These are phyloP conservation scores for Aureobasidium sp. DNA, from an alignment of 2,329 filamentous ascomycete species.

Conservation along the genomic window DNA sequence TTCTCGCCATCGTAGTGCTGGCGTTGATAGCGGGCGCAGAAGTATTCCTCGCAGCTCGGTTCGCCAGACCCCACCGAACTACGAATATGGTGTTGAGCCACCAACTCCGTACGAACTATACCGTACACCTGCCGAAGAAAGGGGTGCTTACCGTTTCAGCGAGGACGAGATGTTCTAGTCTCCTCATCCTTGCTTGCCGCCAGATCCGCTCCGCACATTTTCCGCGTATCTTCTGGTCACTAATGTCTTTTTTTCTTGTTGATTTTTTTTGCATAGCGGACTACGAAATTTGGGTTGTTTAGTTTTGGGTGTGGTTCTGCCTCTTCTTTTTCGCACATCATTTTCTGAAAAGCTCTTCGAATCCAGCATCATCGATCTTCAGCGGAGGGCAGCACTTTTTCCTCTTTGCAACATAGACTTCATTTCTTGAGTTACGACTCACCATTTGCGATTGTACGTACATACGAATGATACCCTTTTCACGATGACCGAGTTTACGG, in stretches of 20 bases:
- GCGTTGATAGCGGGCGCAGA: background rate
- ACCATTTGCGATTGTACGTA: background rate
- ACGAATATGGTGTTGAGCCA: constrained; percentile 15
- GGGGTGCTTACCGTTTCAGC: constrained; percentile 19
- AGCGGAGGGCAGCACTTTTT: background rate
- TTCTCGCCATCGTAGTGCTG: background rate
- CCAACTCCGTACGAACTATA: constrained; percentile 25
- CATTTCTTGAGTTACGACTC: background rate
- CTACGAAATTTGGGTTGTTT: background rate
- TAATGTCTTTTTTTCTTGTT: constrained; percentile 3
- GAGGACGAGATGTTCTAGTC: constrained; percentile 24
- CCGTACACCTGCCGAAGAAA: constrained; percentile 25
- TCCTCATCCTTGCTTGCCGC: background rate
- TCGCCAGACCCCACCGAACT: background rate
- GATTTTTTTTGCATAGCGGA: constrained; percentile 13
- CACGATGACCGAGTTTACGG: background rate
- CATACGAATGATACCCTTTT: constrained; percentile 8
- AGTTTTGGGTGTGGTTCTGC: background rate
- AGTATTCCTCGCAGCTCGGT: constrained; percentile 7
- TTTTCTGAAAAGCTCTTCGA: background rate
- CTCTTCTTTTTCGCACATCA: background rate
- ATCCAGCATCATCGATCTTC: background rate
- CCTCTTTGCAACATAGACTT: constrained; percentile 1
- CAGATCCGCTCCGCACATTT: background rate
- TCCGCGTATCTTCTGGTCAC: background rate